phyloP scores from a whole-genome alignment of 352 stramenopile species.

The Blastocystis sp. region DNA sequence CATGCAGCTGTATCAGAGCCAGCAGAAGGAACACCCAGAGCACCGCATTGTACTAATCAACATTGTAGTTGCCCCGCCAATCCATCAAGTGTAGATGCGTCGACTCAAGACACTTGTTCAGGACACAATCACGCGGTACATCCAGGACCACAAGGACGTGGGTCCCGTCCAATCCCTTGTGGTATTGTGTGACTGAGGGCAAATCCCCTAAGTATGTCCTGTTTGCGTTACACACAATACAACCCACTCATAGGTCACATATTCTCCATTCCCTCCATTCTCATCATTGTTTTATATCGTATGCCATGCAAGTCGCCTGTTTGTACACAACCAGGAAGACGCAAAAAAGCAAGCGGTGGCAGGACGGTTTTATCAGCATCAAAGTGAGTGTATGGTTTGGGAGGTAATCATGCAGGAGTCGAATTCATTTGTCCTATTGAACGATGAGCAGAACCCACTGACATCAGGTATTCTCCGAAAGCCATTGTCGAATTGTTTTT shows the following conservation, averaged over 20 bases:
- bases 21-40: background rate
- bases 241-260: too few species aligned
- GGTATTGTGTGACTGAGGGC: background rate
- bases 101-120: background rate
- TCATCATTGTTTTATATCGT: background rate
- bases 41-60: background rate
- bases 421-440: background rate
- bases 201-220: too few species aligned
- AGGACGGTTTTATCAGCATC: constrained; percentile 21
- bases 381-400: too few species aligned
- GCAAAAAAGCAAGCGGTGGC: constrained; percentile 44
- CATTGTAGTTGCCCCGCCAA: background rate
- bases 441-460: background rate
- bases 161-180: background rate
- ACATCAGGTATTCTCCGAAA: background rate
- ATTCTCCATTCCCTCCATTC: background rate
- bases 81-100: background rate
- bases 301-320: background rate
- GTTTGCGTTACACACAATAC: background rate
- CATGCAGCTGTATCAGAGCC: background rate
- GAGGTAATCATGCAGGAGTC: background rate
- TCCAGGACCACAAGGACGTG: background rate
- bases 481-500: background rate
- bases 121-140: background rate
- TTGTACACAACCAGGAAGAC: constrained; percentile 45